These are phyloP conservation scores for Ophiosphaerella narmari DNA, from an alignment of 2,329 filamentous ascomycete species.

Conservation along the genomic window DNA sequence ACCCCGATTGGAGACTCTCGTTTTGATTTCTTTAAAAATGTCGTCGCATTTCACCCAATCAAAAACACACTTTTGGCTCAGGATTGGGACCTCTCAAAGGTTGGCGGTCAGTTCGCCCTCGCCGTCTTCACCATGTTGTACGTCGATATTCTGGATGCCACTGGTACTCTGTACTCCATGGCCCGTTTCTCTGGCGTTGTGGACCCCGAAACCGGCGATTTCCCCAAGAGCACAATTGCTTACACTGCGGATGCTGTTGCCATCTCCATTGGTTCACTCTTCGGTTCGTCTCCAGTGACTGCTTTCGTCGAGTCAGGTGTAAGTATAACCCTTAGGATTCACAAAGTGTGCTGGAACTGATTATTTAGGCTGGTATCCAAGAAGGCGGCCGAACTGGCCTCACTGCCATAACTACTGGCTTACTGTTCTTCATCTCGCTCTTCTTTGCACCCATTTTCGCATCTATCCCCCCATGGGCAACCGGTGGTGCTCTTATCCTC, in stretches of 20 bases:
- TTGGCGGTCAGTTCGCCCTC: slow-evolving; percentile 77
- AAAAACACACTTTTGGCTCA: slow-evolving; percentile 70
- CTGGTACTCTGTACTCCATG: slow-evolving; percentile 88
- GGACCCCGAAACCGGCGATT: slow-evolving; percentile 81
- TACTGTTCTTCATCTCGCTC: slow-evolving; percentile 78
- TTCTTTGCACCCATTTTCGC: slow-evolving; percentile 93
- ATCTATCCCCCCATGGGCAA: slow-evolving; percentile 87
- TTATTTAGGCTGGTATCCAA: slow-evolving; percentile 67
- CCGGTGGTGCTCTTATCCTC: slow-evolving; percentile 82
- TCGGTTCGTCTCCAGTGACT: slow-evolving; percentile 80
- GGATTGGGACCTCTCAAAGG: slow-evolving; percentile 70
- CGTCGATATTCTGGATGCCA: slow-evolving; percentile 82
- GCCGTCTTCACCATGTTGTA: slow-evolving; percentile 89
- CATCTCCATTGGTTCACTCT: slow-evolving; percentile 78
- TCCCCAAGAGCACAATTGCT: slow-evolving; percentile 82
- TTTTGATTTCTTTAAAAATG: slow-evolving; percentile 87
- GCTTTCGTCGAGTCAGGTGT: slow-evolving; percentile 84
- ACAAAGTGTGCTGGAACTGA: neutral
- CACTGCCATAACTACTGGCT: slow-evolving; percentile 74
- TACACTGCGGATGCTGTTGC: slow-evolving; percentile 82
- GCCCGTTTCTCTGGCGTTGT: slow-evolving; percentile 80
- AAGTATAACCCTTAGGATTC: slow-evolving; percentile 8
- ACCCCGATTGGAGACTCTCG: slow-evolving; percentile 67
- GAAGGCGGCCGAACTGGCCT: slow-evolving; percentile 84
- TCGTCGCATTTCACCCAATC: slow-evolving; percentile 82